A percentile compares a stretch with the other conserved stretches of the same genome.
Conservation (phyloP, 139 green algal genomes). For the Chlorella ohadii region DNA sequence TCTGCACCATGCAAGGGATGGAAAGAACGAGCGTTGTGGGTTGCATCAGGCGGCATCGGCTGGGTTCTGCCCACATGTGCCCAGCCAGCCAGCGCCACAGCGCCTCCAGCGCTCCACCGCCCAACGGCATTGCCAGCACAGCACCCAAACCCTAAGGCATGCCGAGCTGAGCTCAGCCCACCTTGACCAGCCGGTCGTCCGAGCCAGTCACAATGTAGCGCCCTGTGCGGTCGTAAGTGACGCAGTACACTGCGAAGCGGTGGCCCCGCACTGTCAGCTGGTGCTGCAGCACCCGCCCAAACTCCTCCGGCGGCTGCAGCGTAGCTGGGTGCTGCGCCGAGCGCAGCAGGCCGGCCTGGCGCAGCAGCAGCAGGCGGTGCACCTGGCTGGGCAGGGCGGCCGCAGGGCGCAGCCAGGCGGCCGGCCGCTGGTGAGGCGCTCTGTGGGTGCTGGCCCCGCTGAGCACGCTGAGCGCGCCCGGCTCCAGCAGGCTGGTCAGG, state of each 20-base stretch:
- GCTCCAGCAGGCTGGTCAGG: conserved; percentile 47
- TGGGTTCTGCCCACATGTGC: no score
- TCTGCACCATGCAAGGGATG: conserved; percentile 39
- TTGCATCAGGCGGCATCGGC: no score
- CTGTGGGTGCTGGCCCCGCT: not conserved
- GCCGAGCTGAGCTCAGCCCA: no score
- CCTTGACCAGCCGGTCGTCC: conserved; percentile 88
- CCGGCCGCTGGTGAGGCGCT: not conserved
- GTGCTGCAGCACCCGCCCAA: conserved; percentile 47
- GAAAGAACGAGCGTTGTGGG: no score
- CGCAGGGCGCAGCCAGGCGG: not conserved
- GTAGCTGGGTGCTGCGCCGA: not conserved
- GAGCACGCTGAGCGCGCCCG: conserved; percentile 33
- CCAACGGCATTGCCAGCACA: no score
- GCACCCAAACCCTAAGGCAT: no score
- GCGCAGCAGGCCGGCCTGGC: not conserved
- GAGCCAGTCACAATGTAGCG: conserved; percentile 78
- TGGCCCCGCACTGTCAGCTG: conserved; percentile 76
- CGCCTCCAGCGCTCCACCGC: no score
- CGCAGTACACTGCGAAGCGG: conserved; percentile 76
- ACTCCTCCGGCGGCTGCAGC: conserved; percentile 34
- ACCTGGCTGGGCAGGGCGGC: not conserved
- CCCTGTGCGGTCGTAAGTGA: conserved; percentile 65
- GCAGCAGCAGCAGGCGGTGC: conserved; percentile 29
- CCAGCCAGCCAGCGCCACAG: no score